Evolutionary conservation across 371 early-diverging fungal genomes (phyloP).

Genomic region (Mortierella sp.): DNA sequence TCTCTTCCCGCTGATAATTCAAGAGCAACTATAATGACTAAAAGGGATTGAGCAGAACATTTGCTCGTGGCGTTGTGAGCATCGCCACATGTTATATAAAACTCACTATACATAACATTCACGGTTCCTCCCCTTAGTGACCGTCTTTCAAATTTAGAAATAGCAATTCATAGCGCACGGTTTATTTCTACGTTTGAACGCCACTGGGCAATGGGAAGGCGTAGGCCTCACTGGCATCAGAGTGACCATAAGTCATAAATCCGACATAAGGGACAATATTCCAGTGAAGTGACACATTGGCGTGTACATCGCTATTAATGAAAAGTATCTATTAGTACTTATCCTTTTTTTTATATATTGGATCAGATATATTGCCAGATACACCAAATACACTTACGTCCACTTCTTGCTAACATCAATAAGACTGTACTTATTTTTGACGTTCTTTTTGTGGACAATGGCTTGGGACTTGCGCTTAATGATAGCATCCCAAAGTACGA

Average conservation of each 20-base stretch:
- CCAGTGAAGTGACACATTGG: conserved; percentile 88
- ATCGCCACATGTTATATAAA: too few species aligned
- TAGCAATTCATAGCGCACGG: background rate
- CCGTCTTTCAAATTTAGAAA: too few species aligned
- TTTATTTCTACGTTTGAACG: conserved; percentile 26
- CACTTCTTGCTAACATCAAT: conserved; percentile 75
- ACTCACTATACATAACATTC: too few species aligned
- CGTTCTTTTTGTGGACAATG: conserved; percentile 65
- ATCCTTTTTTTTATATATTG: background rate
- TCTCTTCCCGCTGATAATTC: too few species aligned
- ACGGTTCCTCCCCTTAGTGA: too few species aligned
- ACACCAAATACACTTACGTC: conserved; percentile 63
- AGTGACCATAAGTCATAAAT: conserved; percentile 69
- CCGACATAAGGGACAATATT: conserved; percentile 93
- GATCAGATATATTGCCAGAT: background rate
- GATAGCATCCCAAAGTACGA: conserved; percentile 94
- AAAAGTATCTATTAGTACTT: background rate
- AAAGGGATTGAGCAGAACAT: too few species aligned
- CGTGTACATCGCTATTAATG: conserved; percentile 61
- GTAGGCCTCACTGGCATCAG: conserved; percentile 43
- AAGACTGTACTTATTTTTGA: conserved; percentile 82
- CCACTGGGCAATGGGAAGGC: conserved; percentile 55
- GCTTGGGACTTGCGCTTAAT: conserved; percentile 80
- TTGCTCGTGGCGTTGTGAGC: too few species aligned
- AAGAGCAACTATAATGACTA: too few species aligned